Conservation (phyloP, 139 green algal genomes). For the Chlamydomonas sphaeroides region DNA sequence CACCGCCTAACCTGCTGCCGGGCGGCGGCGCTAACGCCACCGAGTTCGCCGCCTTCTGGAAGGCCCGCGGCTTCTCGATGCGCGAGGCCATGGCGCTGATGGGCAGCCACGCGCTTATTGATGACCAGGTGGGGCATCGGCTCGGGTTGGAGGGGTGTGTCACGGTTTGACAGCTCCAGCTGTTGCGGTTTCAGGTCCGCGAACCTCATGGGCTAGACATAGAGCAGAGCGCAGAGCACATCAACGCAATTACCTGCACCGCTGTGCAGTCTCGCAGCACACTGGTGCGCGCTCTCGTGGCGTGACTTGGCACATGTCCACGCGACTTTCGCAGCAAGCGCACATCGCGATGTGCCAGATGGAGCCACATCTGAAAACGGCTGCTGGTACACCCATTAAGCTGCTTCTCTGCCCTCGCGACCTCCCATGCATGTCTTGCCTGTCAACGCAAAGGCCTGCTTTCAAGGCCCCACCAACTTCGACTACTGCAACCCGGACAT, state of each 20-base stretch:
- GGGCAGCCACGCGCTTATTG: conserved; percentile 4
- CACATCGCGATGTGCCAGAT: no score
- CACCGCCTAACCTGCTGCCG: neutral
- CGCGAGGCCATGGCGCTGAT: neutral
- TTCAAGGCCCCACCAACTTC: neutral
- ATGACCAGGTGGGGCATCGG: neutral
- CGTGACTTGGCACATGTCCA: no score
- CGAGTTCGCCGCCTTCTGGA: neutral
- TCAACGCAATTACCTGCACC: neutral
- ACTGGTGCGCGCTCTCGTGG: no score
- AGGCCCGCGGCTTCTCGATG: neutral
- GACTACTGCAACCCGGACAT: neutral
- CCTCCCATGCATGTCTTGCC: neutral
- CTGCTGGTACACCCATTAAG: neutral
- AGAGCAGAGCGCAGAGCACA: no score
- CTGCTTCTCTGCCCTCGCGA: neutral
- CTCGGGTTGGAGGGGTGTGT: neutral
- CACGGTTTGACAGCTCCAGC: no score
- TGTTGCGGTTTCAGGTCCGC: neutral
- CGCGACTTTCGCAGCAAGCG: neutral
- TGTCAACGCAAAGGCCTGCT: neutral
- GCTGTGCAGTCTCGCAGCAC: neutral
- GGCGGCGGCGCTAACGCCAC: neutral
- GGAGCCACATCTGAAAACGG: no score
- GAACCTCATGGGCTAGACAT: no score